Conservation (phyloP, 176 grass and related monocot species). For the Cenchrus americanus region DNA sequence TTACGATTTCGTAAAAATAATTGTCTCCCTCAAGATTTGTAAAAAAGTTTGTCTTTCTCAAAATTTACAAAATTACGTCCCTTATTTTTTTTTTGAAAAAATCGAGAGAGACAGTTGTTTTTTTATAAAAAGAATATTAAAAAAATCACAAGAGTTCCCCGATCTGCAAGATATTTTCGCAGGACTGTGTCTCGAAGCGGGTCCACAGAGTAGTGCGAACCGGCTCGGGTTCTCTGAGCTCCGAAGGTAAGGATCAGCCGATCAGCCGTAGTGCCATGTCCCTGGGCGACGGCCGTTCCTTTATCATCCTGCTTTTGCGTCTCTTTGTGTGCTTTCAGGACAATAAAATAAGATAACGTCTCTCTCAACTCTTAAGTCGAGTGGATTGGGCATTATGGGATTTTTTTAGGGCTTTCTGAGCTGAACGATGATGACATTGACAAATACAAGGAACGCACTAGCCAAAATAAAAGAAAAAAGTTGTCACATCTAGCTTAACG, state of each 20-base stretch:
- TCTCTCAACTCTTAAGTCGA: neutral
- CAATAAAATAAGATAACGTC: no score
- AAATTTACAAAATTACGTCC: no score
- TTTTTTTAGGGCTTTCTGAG: neutral
- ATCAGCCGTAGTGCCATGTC: slow-evolving; percentile 1
- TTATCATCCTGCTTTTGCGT: neutral
- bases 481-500: neutral
- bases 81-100: no score
- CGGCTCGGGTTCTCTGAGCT: neutral
- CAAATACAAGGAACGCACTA: neutral
- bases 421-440: neutral
- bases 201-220: neutral
- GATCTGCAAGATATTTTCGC: neutral
- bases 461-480: neutral
- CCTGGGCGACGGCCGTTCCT: neutral
- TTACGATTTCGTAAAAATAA: no score
- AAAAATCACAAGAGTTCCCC: no score
- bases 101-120: no score
- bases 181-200: neutral
- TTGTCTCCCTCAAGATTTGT: no score
- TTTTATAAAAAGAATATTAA: no score
- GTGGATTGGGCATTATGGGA: neutral
- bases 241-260: slow-evolving; percentile 10
- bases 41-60: no score
- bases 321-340: neutral